Percentiles rank a stretch among this genome's conserved stretches.
These are phyloP conservation scores for Russula compacta DNA, from an alignment of 768 basidiomycete genomes.

Conservation along the genomic window DNA sequence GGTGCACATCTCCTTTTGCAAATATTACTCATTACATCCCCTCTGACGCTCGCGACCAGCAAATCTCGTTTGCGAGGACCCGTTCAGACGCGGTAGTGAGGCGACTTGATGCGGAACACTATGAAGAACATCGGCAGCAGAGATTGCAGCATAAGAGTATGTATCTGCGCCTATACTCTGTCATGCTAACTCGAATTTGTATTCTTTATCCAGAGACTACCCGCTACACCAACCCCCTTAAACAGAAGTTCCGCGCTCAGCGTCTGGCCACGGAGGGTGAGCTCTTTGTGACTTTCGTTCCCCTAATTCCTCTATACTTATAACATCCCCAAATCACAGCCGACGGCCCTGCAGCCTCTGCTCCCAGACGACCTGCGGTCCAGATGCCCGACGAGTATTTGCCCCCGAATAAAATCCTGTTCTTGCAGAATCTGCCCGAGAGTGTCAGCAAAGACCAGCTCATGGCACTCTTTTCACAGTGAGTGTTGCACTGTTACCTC, in stretches of 20 bases:
- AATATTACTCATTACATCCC: background rate
- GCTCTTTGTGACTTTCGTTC: constrained; percentile 20
- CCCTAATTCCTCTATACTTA: background rate
- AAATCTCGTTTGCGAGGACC: constrained; percentile 89
- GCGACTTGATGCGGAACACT: constrained; percentile 52
- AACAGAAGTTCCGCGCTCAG: constrained; percentile 77
- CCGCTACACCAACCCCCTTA: constrained; percentile 83
- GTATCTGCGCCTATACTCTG: constrained; percentile 22
- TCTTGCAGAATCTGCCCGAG: constrained; percentile 94
- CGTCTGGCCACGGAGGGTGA: constrained; percentile 72
- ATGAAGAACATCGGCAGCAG: constrained; percentile 66
- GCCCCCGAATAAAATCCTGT: constrained; percentile 97
- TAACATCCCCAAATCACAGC: constrained; percentile 32
- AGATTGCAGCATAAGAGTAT: constrained; percentile 81
- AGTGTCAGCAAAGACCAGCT: constrained; percentile 89
- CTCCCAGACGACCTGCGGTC: constrained; percentile 70
- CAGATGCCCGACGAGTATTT: constrained; percentile 99
- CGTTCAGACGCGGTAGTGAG: constrained; percentile 87
- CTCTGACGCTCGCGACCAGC: constrained; percentile 37
- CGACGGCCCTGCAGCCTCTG: constrained; percentile 56
- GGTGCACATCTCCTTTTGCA: constrained; percentile 38
- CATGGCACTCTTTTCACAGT: constrained; percentile 87
- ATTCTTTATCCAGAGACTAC: constrained; percentile 47
- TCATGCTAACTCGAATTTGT: background rate
- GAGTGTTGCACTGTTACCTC: constrained; percentile 25